These are phyloP conservation scores for Glonium stellatum DNA, from an alignment of 495 filamentous ascomycete species.

Conservation along the genomic window DNA sequence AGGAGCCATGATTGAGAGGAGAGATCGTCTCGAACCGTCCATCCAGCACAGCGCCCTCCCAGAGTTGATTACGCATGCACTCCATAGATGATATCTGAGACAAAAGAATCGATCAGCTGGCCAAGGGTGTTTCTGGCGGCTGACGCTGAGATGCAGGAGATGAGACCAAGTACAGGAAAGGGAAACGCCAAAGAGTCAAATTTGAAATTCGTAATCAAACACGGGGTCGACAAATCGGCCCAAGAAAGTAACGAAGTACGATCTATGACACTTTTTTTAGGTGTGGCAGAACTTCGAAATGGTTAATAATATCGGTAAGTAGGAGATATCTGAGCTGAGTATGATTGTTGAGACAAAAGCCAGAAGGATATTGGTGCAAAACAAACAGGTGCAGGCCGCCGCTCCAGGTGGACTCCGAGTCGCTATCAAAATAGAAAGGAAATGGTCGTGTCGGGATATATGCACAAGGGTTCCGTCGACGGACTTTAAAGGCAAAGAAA, in stretches of 20 bases:
- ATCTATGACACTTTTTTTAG: constrained; percentile 30
- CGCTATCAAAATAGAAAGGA: constrained; percentile 11
- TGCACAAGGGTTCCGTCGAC: constrained; percentile 28
- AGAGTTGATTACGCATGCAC: constrained; percentile 39
- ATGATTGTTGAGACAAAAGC: not conserved
- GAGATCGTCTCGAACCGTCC: constrained; percentile 79
- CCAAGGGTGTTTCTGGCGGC: constrained; percentile 5
- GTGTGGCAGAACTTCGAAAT: constrained; percentile 20
- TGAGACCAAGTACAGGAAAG: not conserved
- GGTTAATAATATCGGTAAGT: constrained; percentile 24
- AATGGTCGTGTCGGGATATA: constrained; percentile 19
- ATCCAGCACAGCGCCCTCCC: constrained; percentile 36
- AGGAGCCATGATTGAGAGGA: constrained; percentile 96
- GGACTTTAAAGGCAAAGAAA: constrained; percentile 32
- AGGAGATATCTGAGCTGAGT: constrained; percentile 8
- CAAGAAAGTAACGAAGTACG: constrained; percentile 14
- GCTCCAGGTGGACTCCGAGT: constrained; percentile 17
- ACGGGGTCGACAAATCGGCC: constrained; percentile 17
- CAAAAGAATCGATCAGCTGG: constrained; percentile 3
- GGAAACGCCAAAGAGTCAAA: not conserved
- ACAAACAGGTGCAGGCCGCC: constrained; percentile 15
- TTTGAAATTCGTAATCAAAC: constrained; percentile 19
- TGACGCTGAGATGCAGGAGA: constrained; percentile 2
- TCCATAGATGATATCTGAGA: constrained; percentile 31
- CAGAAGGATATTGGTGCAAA: constrained; percentile 8